A percentile compares a stretch with the other conserved stretches of the same genome.
These are phyloP conservation scores for Eutrema japonicum DNA, from an alignment of 345 rosid genomes.

Conservation along the genomic window DNA sequence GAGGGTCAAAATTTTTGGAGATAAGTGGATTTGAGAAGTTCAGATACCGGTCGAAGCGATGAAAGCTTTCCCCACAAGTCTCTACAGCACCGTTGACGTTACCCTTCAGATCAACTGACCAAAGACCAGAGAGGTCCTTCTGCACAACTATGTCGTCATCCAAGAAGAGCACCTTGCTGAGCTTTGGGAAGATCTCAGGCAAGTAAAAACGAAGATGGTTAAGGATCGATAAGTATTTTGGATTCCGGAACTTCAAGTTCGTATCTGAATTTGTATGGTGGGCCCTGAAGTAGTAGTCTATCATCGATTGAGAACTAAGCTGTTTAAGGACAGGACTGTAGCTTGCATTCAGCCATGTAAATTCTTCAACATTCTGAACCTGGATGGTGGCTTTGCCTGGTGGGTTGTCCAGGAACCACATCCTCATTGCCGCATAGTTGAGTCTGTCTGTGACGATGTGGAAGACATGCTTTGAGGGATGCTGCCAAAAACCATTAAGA, in stretches of 20 bases:
- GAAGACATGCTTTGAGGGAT: slow-evolving; percentile 85
- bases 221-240: slow-evolving; percentile 91
- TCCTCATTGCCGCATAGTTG: slow-evolving; percentile 96
- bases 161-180: slow-evolving; percentile 83
- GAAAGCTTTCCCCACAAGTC: slow-evolving; percentile 96
- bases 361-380: slow-evolving; percentile 93
- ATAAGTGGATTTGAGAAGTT: slow-evolving; percentile 96
- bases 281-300: slow-evolving; percentile 90
- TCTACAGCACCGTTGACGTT: slow-evolving; percentile 99
- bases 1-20: slow-evolving; percentile 84
- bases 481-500: slow-evolving; percentile 57
- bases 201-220: slow-evolving; percentile 98
- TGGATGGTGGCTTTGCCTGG: slow-evolving; percentile 80
- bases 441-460: slow-evolving; percentile 94
- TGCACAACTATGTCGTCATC: slow-evolving; percentile 95
- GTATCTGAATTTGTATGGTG: slow-evolving; percentile 74
- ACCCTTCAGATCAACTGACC: slow-evolving; percentile 92
- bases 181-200: slow-evolving; percentile 94
- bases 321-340: slow-evolving; percentile 98
- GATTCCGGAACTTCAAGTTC: slow-evolving; percentile 91
- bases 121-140: slow-evolving; percentile 84
- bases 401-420: slow-evolving; percentile 94
- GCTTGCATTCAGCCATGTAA: slow-evolving; percentile 90
- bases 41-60: slow-evolving; percentile 95
- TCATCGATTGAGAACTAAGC: slow-evolving; percentile 81